A percentile compares a stretch with the other conserved stretches of the same genome.
Conservation (phyloP, 1,284 basidiomycete genomes). For the Ceratobasidium papillatum region DNA sequence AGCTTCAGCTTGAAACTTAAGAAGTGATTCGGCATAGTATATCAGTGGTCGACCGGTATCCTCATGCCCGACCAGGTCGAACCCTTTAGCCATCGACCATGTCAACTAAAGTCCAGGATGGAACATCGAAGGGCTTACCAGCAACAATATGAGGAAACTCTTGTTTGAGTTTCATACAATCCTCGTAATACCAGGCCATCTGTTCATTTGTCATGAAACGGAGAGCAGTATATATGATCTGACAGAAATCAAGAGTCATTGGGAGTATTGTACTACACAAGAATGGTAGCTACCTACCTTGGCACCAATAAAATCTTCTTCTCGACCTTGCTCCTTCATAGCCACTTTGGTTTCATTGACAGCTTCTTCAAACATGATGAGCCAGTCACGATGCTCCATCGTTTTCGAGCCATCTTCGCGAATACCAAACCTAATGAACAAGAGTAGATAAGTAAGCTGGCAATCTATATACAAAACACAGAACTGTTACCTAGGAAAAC, state of each 20-base stretch:
- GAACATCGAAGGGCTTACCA: conserved; percentile 53
- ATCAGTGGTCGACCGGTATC: conserved; percentile 68
- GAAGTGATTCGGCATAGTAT: conserved; percentile 69
- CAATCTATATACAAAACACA: conserved; percentile 57
- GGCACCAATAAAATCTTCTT: conserved; percentile 69
- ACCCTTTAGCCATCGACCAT: conserved; percentile 58
- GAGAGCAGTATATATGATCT: conserved; percentile 78
- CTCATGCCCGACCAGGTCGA: conserved; percentile 83
- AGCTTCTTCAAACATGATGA: conserved; percentile 52
- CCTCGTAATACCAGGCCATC: conserved; percentile 72
- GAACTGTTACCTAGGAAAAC: conserved; percentile 57
- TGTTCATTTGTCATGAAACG: conserved; percentile 66
- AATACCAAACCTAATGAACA: conserved; percentile 48
- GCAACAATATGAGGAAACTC: conserved; percentile 77
- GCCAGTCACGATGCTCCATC: conserved; percentile 36
- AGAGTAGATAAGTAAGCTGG: conserved; percentile 60
- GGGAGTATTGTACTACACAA: not conserved
- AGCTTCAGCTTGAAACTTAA: conserved; percentile 66
- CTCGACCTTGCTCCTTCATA: conserved; percentile 61
- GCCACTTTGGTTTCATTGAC: conserved; percentile 64
- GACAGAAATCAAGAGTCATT: not conserved
- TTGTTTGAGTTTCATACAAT: conserved; percentile 76
- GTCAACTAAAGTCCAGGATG: not conserved
- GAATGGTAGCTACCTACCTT: conserved; percentile 55
- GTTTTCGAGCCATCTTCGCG: not conserved